Percentiles rank a stretch among this genome's conserved stretches.
phyloP scores from a whole-genome alignment of 2,329 filamentous ascomycete genomes.

The Dactylellina sp. region DNA sequence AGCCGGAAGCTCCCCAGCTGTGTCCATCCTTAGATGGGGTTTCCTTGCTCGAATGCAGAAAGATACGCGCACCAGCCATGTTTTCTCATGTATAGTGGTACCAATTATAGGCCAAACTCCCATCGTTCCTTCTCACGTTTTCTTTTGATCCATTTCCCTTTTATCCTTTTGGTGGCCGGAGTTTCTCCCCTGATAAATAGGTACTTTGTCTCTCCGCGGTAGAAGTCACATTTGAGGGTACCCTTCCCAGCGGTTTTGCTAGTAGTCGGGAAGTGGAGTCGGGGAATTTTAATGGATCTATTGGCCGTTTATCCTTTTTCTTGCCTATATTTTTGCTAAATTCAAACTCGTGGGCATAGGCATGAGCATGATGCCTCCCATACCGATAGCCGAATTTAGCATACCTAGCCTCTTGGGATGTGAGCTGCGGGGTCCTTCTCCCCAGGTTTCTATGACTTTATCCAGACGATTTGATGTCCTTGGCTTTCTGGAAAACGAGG shows the following conservation, averaged over 20 bases:
- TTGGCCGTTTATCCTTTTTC: slow-evolving; percentile 33
- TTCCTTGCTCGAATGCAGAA: slow-evolving; percentile 31
- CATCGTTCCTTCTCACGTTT: slow-evolving; percentile 27
- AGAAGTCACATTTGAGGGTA: slow-evolving; percentile 7
- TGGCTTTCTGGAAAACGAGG: slow-evolving; percentile 8
- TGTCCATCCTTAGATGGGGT: slow-evolving; percentile 1
- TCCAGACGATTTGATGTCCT: slow-evolving; percentile 20
- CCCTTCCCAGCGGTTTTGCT: slow-evolving; percentile 13
- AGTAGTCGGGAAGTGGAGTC: slow-evolving; percentile 56
- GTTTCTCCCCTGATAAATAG: slow-evolving; percentile 30
- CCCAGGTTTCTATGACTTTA: slow-evolving; percentile 45
- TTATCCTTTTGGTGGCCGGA: slow-evolving; percentile 45
- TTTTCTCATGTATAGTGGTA: slow-evolving; percentile 33
- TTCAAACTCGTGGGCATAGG: slow-evolving; percentile 36
- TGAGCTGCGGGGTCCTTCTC: slow-evolving; percentile 43
- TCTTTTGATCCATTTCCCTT: slow-evolving; percentile 39
- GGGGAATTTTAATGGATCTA: slow-evolving; percentile 53
- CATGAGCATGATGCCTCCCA: slow-evolving; percentile 18
- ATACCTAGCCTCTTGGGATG: slow-evolving; percentile 27
- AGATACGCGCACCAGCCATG: slow-evolving; percentile 41
- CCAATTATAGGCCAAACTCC: slow-evolving; percentile 41
- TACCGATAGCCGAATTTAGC: slow-evolving; percentile 48
- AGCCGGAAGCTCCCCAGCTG: slow-evolving; percentile 33
- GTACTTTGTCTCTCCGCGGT: slow-evolving; percentile 10
- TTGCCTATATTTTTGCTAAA: slow-evolving; percentile 53